Base-by-base conservation (phyloP, 345 rosid species). In the Sonneratia caseolaris region DNA sequence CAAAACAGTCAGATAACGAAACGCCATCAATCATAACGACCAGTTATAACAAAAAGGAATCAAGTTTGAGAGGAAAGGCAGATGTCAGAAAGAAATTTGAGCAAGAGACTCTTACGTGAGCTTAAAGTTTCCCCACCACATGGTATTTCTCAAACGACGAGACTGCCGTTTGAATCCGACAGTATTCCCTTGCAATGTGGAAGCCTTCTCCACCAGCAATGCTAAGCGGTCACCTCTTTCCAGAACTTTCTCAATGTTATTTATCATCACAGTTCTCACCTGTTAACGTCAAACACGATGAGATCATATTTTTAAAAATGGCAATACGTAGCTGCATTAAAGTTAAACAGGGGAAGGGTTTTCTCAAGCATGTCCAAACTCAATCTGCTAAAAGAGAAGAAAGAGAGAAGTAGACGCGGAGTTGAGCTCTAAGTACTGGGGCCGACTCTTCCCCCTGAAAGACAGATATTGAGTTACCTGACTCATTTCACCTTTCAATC, bases 401-500 rank as follows among this genome's bases (percentile, higher is more conserved):
- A n/a, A n/a, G 2, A n/a, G 64, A 57, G 3, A 57, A 57, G 57
- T 53, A 47, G 3, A 8, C 51, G 15, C 51, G 3, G 51, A 42
- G 45, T 27, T 27, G 32, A 27, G 32, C 43, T 40, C 7, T 40
- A 40, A 40, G 7, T 40, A 40, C 9, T 4, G 43, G 43, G 43
- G 9, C 7, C 9, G 7, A 4, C 43, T 4, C 43, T 40, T 40
- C 51, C 51, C 51, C 35, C 35, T n/a, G 35, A n/a, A 32, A 62
- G 1, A 35, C 1, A 27, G 6, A 27, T 10, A 15, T 27, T 68
- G 21, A 68, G 19, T 59, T 69, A 78, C 90, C 75, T 81, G 80
- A 57, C 77, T 76, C 88, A 86, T 84, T 83, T 86, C 90, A 53
- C 83, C 85, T 70, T 76, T 79, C 75, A 86, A 69, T 16, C 87